Percentiles rank a stretch among this genome's conserved stretches.
phyloP scores from a whole-genome alignment of 139 green algal species.

The Marvania coccoides region DNA sequence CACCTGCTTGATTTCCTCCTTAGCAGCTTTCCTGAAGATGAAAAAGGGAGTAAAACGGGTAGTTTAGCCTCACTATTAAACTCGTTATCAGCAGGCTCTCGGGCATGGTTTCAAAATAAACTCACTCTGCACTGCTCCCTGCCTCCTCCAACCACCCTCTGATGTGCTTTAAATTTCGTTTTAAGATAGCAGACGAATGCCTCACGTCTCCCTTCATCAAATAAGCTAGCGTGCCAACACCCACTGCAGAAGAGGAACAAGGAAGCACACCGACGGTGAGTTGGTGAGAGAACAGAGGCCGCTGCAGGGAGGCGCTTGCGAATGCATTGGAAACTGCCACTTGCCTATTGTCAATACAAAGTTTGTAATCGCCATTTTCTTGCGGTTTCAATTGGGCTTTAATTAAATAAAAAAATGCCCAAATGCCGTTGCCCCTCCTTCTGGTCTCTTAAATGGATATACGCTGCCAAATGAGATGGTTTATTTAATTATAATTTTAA shows the following conservation, averaged over 20 bases:
- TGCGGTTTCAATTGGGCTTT: background rate
- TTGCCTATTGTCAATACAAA: background rate
- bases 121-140: constrained; percentile 31
- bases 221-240: constrained; percentile 31
- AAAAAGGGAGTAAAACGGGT: background rate
- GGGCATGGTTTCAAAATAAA: background rate
- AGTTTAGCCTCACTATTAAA: background rate
- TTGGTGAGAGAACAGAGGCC: too few species aligned
- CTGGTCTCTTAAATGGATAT: background rate
- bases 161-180: constrained; percentile 37
- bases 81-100: background rate
- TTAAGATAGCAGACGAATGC: constrained; percentile 23
- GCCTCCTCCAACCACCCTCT: constrained; percentile 41
- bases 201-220: constrained; percentile 43
- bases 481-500: background rate
- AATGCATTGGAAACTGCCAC: too few species aligned
- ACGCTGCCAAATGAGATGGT: background rate
- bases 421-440: background rate
- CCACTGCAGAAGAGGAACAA: too few species aligned
- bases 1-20: constrained; percentile 28
- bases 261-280: too few species aligned
- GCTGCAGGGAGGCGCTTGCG: too few species aligned
- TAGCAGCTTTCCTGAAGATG: constrained; percentile 7
- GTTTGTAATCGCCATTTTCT: background rate
- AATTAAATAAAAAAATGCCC: background rate